Evolutionary conservation across 1,284 basidiomycete species (phyloP).

Genomic region (Ceratobasidium theobromae): DNA sequence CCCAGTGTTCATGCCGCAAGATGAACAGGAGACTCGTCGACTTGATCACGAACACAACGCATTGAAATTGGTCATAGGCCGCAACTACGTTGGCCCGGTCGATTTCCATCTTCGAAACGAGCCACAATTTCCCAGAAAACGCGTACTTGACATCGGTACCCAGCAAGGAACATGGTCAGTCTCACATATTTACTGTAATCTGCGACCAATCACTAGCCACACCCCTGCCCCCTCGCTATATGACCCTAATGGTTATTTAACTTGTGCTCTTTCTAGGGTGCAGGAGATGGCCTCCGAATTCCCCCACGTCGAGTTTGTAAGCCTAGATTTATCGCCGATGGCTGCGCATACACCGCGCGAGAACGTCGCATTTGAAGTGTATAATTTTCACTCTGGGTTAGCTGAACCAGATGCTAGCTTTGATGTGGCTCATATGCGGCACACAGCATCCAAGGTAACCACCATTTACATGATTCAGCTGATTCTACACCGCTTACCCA

Average conservation of each 20-base stretch:
- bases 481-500: not conserved
- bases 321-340: slow-evolving; percentile 26
- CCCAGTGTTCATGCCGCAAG: slow-evolving; percentile 18
- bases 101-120: slow-evolving; percentile 14
- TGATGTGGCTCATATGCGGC: slow-evolving; percentile 16
- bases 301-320: slow-evolving; percentile 20
- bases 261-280: slow-evolving; percentile 6
- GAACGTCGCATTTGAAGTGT: slow-evolving; percentile 20
- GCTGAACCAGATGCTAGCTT: slow-evolving; percentile 10
- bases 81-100: slow-evolving; percentile 11
- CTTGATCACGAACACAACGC: slow-evolving; percentile 15
- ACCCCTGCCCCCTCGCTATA: too few relatives aligned
- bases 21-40: slow-evolving; percentile 8
- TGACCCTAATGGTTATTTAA: too few relatives aligned
- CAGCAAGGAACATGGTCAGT: slow-evolving; percentile 22
- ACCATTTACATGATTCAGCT: not conserved
- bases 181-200: too few relatives aligned
- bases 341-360: slow-evolving; percentile 27
- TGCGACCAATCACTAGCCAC: too few relatives aligned
- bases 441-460: slow-evolving; percentile 14
- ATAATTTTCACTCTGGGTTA: slow-evolving; percentile 10
- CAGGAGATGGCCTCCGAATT: slow-evolving; percentile 26
- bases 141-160: slow-evolving; percentile 17
- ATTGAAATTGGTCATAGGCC: not conserved
- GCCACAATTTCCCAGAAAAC: not conserved